Percentiles rank a stretch among this genome's conserved stretches.
Evolutionary conservation across 2,329 filamentous ascomycete genomes (phyloP).

Genomic region (Biscogniauxia sp.): DNA sequence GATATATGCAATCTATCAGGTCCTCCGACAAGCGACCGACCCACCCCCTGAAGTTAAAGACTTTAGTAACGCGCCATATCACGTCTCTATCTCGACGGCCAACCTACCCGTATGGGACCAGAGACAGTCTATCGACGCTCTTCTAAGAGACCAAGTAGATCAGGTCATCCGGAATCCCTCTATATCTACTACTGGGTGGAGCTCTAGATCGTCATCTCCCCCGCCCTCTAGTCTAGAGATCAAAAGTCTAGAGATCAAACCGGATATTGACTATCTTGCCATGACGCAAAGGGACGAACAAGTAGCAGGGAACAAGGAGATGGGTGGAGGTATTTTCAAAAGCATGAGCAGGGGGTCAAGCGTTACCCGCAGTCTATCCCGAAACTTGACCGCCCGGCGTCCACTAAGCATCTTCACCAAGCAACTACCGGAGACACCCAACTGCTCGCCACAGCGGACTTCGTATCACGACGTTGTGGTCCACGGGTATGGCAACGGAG

Average conservation of each 20-base stretch:
- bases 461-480: conserved; percentile 51
- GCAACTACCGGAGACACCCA: conserved; percentile 3
- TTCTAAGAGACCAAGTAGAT: conserved; percentile 31
- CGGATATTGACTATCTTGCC: conserved; percentile 56
- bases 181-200: conserved; percentile 8
- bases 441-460: not conserved
- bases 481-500: conserved; percentile 54
- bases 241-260: conserved; percentile 47
- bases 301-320: conserved; percentile 6
- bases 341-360: conserved; percentile 22
- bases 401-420: conserved; percentile 33
- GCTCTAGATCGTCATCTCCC: conserved; percentile 9
- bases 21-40: conserved; percentile 62
- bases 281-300: conserved; percentile 36
- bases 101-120: conserved; percentile 48
- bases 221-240: conserved; percentile 37
- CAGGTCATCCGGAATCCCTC: conserved; percentile 20
- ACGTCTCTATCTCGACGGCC: conserved; percentile 43
- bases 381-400: conserved; percentile 31
- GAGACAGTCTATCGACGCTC: conserved; percentile 24
- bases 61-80: conserved; percentile 55
- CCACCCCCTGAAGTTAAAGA: conserved; percentile 62
- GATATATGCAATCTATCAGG: conserved; percentile 71
- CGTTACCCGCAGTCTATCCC: conserved; percentile 32
- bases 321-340: conserved; percentile 6